Evolutionary conservation across 2,329 filamentous ascomycete genomes (phyloP).

Genomic region (Fonsecaea erecta): DNA sequence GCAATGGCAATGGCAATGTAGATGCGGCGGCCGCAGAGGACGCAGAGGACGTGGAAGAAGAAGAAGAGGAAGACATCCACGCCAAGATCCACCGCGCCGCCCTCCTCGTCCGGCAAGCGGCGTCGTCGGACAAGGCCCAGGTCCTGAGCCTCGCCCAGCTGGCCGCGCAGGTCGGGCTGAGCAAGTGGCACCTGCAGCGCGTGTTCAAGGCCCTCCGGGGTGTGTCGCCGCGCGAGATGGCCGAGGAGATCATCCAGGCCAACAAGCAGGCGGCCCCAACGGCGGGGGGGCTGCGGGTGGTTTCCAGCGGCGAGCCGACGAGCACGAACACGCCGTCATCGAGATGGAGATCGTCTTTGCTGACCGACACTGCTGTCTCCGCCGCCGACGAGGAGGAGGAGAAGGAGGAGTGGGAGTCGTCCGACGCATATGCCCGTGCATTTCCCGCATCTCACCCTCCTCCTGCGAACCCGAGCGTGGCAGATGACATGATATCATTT

Average conservation of each 20-base stretch:
- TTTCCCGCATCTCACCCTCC: neutral
- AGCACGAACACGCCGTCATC: too few relatives aligned
- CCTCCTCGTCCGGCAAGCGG: constrained; percentile 10
- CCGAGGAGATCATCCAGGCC: constrained; percentile 7
- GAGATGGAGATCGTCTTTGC: too few relatives aligned
- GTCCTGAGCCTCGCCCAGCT: constrained; percentile 49
- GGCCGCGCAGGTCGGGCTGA: constrained; percentile 54
- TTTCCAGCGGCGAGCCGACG: too few relatives aligned
- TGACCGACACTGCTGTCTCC: neutral
- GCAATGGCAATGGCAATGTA: too few relatives aligned
- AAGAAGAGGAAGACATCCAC: constrained; percentile 15
- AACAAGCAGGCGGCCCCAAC: neutral
- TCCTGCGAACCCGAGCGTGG: neutral
- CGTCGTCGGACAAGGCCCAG: constrained; percentile 38
- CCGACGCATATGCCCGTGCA: neutral
- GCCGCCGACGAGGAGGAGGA: neutral
- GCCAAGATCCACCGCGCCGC: constrained; percentile 19
- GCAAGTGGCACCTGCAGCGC: constrained; percentile 59
- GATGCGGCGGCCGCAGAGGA: neutral
- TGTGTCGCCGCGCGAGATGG: constrained; percentile 53
- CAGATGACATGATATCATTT: neutral
- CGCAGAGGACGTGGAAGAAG: constrained; percentile 1
- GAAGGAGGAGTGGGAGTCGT: too few relatives aligned
- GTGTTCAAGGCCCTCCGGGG: constrained; percentile 59
- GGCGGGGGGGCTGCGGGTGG: too few relatives aligned